phyloP scores from a whole-genome alignment of 768 basidiomycete species.

The Tulasnella sp. region DNA sequence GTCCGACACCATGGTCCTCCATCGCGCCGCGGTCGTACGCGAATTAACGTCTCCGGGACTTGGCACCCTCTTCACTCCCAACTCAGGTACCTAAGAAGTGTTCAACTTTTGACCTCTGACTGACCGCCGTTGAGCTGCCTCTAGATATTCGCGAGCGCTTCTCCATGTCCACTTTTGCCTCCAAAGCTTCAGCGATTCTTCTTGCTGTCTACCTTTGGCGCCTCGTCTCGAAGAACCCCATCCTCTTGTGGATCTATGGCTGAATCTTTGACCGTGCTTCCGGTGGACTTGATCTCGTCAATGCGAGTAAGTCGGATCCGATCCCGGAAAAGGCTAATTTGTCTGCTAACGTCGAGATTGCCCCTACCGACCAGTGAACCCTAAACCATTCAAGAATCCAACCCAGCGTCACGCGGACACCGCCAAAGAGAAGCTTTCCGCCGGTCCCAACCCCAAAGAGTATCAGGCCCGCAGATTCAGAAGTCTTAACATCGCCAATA shows the following conservation, averaged over 20 bases:
- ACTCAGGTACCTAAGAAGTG: neutral
- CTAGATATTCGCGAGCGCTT: neutral
- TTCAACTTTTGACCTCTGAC: neutral
- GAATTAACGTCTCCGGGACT: neutral
- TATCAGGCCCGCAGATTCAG: neutral
- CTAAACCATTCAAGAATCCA: constrained; percentile 14
- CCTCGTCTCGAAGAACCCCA: constrained; percentile 7
- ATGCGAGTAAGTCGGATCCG: neutral
- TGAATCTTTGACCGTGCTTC: neutral
- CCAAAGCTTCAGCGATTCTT: neutral
- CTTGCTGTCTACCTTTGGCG: constrained; percentile 7
- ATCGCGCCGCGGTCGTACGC: neutral
- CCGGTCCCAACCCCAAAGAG: neutral
- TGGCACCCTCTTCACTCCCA: neutral
- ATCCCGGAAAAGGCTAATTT: neutral
- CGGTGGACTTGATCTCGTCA: neutral
- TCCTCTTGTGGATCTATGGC: neutral
- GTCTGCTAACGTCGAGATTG: neutral
- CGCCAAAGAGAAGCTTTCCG: constrained; percentile 16
- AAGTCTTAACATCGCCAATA: constrained; percentile 16
- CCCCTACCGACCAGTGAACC: neutral
- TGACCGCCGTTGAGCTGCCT: neutral
- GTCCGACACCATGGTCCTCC: neutral
- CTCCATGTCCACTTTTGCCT: neutral
- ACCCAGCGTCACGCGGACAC: constrained; percentile 2